Evolutionary conservation across 768 basidiomycete species (phyloP).

Genomic region (Suillus alpinus): DNA sequence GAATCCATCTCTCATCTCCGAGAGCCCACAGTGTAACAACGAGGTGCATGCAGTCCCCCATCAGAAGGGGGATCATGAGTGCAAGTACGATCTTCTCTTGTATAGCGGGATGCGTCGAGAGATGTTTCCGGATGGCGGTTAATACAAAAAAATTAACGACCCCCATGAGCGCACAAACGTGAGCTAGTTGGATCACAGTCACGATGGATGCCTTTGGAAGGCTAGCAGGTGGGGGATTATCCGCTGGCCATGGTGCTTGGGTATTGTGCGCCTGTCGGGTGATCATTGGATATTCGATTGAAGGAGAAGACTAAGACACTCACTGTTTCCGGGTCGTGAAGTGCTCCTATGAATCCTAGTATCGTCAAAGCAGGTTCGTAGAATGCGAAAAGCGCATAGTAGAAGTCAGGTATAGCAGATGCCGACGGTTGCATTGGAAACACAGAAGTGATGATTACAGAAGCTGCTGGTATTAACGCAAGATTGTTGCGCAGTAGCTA

Average conservation of each 20-base stretch:
- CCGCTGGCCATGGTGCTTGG: constrained; percentile 70
- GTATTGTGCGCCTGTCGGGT: constrained; percentile 58
- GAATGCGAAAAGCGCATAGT: constrained; percentile 70
- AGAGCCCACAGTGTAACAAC: constrained; percentile 71
- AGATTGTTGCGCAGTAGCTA: neutral
- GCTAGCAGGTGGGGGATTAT: constrained; percentile 41
- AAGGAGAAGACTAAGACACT: constrained; percentile 17
- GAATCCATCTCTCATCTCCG: constrained; percentile 65
- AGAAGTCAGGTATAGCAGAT: constrained; percentile 70
- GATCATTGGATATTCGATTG: constrained; percentile 5
- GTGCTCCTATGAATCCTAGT: constrained; percentile 63
- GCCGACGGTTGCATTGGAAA: constrained; percentile 38
- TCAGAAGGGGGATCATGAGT: constrained; percentile 62
- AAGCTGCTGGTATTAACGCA: neutral
- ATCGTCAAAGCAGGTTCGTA: constrained; percentile 71
- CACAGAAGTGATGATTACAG: neutral
- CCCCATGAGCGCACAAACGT: constrained; percentile 74
- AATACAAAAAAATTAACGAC: constrained; percentile 68
- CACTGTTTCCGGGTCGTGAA: constrained; percentile 64
- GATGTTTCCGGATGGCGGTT: constrained; percentile 55
- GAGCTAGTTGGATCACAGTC: constrained; percentile 71
- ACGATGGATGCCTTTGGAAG: constrained; percentile 65
- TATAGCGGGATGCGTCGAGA: constrained; percentile 53
- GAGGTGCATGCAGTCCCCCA: constrained; percentile 68
- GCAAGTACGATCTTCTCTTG: constrained; percentile 72